Conservation (phyloP, 2,329 filamentous ascomycete genomes). For the Pseudogymnoascus sp. region DNA sequence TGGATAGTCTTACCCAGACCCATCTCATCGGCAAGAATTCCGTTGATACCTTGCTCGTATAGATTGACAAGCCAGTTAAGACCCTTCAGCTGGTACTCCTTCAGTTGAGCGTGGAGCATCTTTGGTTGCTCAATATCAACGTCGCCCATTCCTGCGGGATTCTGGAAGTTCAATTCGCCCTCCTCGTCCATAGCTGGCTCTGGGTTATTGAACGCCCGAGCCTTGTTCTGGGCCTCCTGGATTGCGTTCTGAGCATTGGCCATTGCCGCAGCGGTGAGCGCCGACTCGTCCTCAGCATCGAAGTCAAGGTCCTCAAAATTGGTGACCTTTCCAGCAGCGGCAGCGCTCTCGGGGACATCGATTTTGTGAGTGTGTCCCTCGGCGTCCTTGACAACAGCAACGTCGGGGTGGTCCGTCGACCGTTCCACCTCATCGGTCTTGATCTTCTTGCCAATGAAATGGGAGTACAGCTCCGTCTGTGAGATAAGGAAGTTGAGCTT, state of each 20-base stretch:
- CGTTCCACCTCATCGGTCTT: slow-evolving; percentile 93
- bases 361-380: slow-evolving; percentile 33
- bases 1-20: slow-evolving; percentile 98
- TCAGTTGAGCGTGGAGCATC: slow-evolving; percentile 85
- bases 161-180: slow-evolving; percentile 99
- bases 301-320: slow-evolving; percentile 94
- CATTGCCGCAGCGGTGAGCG: slow-evolving; percentile 73
- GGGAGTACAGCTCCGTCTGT: slow-evolving; percentile 96
- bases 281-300: slow-evolving; percentile 85
- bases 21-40: slow-evolving; percentile 98
- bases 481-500: slow-evolving; percentile 99
- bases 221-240: slow-evolving; percentile 86
- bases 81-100: slow-evolving; percentile 98
- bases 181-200: slow-evolving; percentile 73
- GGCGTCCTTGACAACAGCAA: slow-evolving; percentile 45
- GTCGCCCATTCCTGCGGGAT: slow-evolving; percentile 88
- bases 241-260: slow-evolving; percentile 95
- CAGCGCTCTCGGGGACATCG: slow-evolving; percentile 43
- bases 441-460: slow-evolving; percentile 99
- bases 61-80: slow-evolving; percentile 98
- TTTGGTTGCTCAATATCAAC: slow-evolving; percentile 92
- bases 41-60: slow-evolving; percentile 99
- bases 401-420: slow-evolving; percentile 74
- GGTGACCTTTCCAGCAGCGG: slow-evolving; percentile 64
- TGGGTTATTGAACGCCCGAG: slow-evolving; percentile 80